Evolutionary conservation across 108 stramenopile species (phyloP).

Genomic region (Nannochloropsis gaditana): DNA sequence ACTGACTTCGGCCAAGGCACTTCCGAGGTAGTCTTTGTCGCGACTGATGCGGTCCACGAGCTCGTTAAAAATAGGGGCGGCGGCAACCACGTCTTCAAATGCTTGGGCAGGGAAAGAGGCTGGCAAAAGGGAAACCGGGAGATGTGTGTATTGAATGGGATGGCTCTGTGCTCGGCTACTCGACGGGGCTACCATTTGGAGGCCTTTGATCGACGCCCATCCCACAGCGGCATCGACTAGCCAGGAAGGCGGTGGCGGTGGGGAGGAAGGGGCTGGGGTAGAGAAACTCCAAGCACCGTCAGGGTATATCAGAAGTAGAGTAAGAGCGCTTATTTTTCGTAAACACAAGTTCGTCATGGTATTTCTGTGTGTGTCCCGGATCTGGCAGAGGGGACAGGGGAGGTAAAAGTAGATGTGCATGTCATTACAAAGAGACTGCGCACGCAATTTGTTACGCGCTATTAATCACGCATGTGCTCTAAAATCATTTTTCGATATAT

Average conservation of each 20-base stretch:
- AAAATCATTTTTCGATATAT: too few relatives aligned
- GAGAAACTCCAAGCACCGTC: too few relatives aligned
- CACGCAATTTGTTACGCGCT: too few relatives aligned
- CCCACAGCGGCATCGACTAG: conserved; percentile 38
- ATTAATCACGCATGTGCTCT: too few relatives aligned
- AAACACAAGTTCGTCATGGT: too few relatives aligned
- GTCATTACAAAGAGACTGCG: too few relatives aligned
- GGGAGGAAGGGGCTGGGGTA: neutral
- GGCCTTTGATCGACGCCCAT: conserved; percentile 35
- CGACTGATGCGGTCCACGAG: conserved; percentile 75
- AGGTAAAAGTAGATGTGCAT: too few relatives aligned
- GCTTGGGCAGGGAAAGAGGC: conserved; percentile 26
- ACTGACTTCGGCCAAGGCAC: conserved; percentile 21
- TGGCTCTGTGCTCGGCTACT: neutral
- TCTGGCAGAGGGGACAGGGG: too few relatives aligned
- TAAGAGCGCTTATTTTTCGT: too few relatives aligned
- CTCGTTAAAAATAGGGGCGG: conserved; percentile 68
- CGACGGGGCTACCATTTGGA: conserved; percentile 34
- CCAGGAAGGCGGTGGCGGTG: neutral
- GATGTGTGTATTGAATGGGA: neutral
- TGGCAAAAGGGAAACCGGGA: neutral
- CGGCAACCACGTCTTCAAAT: conserved; percentile 28
- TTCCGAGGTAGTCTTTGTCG: conserved; percentile 65
- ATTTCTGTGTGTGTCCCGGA: too few relatives aligned
- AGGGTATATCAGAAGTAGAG: too few relatives aligned